Conservation (phyloP, 768 basidiomycete species). For the Rhodotorula taiwanensis region DNA sequence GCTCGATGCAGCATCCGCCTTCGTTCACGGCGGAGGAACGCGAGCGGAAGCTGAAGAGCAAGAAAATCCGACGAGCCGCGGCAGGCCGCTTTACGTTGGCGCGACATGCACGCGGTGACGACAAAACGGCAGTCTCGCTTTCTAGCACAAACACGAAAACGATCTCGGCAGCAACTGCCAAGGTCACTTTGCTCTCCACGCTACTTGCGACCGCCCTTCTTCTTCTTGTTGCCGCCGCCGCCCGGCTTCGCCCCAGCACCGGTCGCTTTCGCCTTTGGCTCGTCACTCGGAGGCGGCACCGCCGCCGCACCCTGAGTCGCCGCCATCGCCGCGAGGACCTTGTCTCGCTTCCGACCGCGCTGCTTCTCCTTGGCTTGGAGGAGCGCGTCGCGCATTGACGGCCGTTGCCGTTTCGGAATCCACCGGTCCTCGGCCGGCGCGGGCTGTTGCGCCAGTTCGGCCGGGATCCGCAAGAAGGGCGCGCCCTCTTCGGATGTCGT, state of each 20-base stretch:
- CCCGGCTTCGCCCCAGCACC: slow-evolving; percentile 23
- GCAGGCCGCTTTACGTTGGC: too few relatives aligned
- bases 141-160: too few relatives aligned
- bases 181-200: not conserved
- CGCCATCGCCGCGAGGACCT: slow-evolving; percentile 41
- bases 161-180: too few relatives aligned
- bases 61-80: too few relatives aligned
- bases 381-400: slow-evolving; percentile 32
- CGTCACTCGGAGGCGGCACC: slow-evolving; percentile 34
- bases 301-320: slow-evolving; percentile 29
- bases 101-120: too few relatives aligned
- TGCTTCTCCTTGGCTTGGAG: slow-evolving; percentile 41
- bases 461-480: slow-evolving; percentile 7
- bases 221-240: slow-evolving; percentile 32
- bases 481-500: not conserved
- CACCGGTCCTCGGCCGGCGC: slow-evolving; percentile 30
- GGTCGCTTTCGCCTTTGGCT: slow-evolving; percentile 36
- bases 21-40: too few relatives aligned
- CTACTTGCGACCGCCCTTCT: slow-evolving; percentile 32
- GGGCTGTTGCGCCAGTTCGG: slow-evolving; percentile 3
- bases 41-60: too few relatives aligned
- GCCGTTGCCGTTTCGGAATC: slow-evolving; percentile 39
- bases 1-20: too few relatives aligned
- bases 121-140: too few relatives aligned
- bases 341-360: slow-evolving; percentile 45